A percentile compares a stretch with the other conserved stretches of the same genome.
phyloP scores from a whole-genome alignment of 208 protist genomes.

The Eutreptiella sp. region DNA sequence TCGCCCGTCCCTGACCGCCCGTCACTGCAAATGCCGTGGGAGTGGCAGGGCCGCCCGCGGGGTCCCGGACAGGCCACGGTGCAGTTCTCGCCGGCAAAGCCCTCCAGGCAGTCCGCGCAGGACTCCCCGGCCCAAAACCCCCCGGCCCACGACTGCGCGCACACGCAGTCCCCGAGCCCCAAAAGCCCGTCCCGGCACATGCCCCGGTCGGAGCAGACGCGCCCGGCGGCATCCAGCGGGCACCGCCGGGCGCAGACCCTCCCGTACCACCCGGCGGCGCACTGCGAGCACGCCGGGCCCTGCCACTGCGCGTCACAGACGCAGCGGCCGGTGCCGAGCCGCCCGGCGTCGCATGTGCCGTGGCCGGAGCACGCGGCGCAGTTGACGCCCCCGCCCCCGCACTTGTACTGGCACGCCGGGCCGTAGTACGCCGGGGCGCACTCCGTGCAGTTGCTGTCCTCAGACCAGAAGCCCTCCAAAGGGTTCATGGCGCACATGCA shows the following conservation, averaged over 20 bases:
- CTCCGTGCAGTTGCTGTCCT: not conserved
- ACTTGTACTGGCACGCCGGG: constrained; percentile 1
- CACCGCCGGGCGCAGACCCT: constrained; percentile 10
- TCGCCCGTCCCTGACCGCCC: constrained; percentile 12
- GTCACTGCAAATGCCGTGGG: not conserved
- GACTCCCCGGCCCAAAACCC: constrained; percentile 8
- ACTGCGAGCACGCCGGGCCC: constrained; percentile 6
- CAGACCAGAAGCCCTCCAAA: constrained; percentile 2
- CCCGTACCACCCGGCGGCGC: constrained; percentile 8
- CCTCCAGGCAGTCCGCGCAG: constrained; percentile 1
- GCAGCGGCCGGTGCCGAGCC: constrained; percentile 11
- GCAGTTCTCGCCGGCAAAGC: constrained; percentile 1
- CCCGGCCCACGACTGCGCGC: not conserved
- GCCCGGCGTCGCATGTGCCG: constrained; percentile 16
- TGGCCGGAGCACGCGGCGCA: constrained; percentile 1
- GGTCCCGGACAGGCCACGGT: not conserved
- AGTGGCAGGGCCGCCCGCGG: not conserved
- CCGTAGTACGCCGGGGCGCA: constrained; percentile 8
- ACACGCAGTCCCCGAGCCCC: constrained; percentile 1
- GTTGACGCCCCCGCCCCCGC: constrained; percentile 1
- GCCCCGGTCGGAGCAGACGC: constrained; percentile 2
- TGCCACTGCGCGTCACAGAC: constrained; percentile 20
- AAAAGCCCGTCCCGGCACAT: not conserved
- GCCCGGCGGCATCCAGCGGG: too few relatives aligned
- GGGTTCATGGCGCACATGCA: constrained; percentile 18